Evolutionary conservation across 106 monocot genomes (phyloP).

Genomic region (Agapanthus africanus): DNA sequence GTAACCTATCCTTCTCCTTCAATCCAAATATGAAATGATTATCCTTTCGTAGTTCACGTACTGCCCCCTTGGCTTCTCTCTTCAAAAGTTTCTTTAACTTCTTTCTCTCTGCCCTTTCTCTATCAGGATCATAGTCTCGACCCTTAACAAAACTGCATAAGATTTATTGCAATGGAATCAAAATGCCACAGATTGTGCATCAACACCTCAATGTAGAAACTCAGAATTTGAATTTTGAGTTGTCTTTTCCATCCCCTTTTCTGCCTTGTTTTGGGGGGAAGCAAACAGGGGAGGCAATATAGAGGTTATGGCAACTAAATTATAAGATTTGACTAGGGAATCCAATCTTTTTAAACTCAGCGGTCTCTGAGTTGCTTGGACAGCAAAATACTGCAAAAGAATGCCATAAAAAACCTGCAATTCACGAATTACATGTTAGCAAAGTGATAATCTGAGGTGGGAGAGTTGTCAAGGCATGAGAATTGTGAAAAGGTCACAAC

Average conservation of each 20-base stretch:
- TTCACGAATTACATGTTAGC: conserved; percentile 3
- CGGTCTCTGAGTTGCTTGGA: conserved; percentile 45
- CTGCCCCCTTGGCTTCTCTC: conserved; percentile 82
- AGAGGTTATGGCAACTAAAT: too few species aligned
- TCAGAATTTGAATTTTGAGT: too few species aligned
- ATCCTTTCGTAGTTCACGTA: conserved; percentile 86
- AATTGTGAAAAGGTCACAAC: neutral
- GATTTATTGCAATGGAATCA: too few species aligned
- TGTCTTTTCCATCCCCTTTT: too few species aligned
- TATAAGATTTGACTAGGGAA: conserved; percentile 74
- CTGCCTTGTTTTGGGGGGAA: too few species aligned
- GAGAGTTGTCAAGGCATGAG: neutral
- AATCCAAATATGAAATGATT: conserved; percentile 63
- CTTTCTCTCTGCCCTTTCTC: conserved; percentile 81
- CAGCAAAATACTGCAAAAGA: conserved; percentile 87
- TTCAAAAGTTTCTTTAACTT: conserved; percentile 75
- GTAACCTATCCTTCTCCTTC: conserved; percentile 50
- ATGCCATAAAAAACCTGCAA: conserved; percentile 91
- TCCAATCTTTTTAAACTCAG: conserved; percentile 51
- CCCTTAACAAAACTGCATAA: conserved; percentile 86
- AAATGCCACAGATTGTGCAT: too few species aligned
- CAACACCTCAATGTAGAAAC: too few species aligned
- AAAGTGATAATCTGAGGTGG: too few species aligned
- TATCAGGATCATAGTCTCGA: conserved; percentile 92
- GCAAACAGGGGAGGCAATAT: too few species aligned